These are phyloP conservation scores for Cyberlindnera meyerae DNA, from an alignment of 805 yeast species.

Conservation along the genomic window DNA sequence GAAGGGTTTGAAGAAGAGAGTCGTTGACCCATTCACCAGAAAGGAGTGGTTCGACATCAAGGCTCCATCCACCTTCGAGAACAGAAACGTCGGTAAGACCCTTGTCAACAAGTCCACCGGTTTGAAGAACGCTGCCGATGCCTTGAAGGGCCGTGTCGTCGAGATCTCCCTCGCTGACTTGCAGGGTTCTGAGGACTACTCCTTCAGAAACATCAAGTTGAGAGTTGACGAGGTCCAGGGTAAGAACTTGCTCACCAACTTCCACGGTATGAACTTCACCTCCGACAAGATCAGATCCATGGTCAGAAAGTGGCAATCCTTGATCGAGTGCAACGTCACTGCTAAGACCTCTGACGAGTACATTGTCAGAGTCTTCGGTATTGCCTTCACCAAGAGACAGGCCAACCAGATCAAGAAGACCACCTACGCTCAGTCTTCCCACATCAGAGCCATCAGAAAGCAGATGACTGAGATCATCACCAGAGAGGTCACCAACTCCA, in stretches of 20 bases:
- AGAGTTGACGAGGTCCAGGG: slow-evolving; percentile 99
- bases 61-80: slow-evolving; percentile 98
- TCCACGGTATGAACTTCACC: slow-evolving; percentile 99
- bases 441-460: slow-evolving; percentile 80
- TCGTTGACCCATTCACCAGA: slow-evolving; percentile 98
- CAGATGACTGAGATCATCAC: slow-evolving; percentile 94
- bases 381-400: slow-evolving; percentile 98
- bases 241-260: slow-evolving; percentile 97
- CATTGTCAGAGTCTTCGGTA: slow-evolving; percentile 92
- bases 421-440: slow-evolving; percentile 95
- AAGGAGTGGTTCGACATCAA: slow-evolving; percentile 98
- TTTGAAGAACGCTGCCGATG: slow-evolving; percentile 96
- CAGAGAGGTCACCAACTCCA: slow-evolving; percentile 92
- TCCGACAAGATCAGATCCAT: slow-evolving; percentile 95
- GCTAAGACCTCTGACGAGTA: slow-evolving; percentile 98
- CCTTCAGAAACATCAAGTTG: slow-evolving; percentile 94
- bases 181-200: slow-evolving; percentile 98
- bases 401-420: slow-evolving; percentile 97
- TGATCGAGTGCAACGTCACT: slow-evolving; percentile 96
- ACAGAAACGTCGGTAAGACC: slow-evolving; percentile 98
- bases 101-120: slow-evolving; percentile 98
- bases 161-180: slow-evolving; percentile 96
- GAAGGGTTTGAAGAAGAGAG: slow-evolving; percentile 99
- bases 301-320: slow-evolving; percentile 98
- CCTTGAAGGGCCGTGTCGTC: slow-evolving; percentile 95